A percentile compares a stretch with the other conserved stretches of the same genome.
phyloP scores from a whole-genome alignment of 2,329 filamentous ascomycete genomes.

The Penicillium sp. region DNA sequence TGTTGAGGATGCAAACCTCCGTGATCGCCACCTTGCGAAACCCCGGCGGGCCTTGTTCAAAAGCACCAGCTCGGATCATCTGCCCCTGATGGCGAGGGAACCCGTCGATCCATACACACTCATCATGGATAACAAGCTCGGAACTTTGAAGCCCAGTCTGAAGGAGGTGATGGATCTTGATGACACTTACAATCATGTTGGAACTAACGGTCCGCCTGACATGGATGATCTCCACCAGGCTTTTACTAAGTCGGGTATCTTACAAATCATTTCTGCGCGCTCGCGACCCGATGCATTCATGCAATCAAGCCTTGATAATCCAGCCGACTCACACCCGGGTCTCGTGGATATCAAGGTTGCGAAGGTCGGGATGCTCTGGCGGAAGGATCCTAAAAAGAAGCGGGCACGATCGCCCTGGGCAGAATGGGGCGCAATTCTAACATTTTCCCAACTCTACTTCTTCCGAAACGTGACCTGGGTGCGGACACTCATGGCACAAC shows the following conservation, averaged over 20 bases:
- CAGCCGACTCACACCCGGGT: conserved; percentile 83
- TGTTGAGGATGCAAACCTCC: conserved; percentile 82
- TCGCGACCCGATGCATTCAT: conserved; percentile 96
- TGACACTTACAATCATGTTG: conserved; percentile 87
- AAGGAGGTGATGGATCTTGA: conserved; percentile 93
- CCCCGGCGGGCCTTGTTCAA: conserved; percentile 74
- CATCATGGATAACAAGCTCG: conserved; percentile 87
- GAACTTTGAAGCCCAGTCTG: conserved; percentile 79
- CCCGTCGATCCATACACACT: conserved; percentile 94
- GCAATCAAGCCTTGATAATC: conserved; percentile 83
- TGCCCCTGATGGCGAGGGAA: conserved; percentile 73
- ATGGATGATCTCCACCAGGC: conserved; percentile 82
- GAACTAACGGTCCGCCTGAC: conserved; percentile 76
- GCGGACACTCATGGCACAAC: conserved; percentile 86
- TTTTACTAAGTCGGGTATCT: conserved; percentile 86
- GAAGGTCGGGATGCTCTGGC: conserved; percentile 93
- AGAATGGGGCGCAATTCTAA: conserved; percentile 96
- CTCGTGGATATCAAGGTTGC: conserved; percentile 98
- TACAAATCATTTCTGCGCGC: conserved; percentile 93
- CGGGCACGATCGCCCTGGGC: conserved; percentile 96
- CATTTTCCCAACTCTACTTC: conserved; percentile 95
- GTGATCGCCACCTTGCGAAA: conserved; percentile 75
- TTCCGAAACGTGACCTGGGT: conserved; percentile 94
- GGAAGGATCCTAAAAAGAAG: conserved; percentile 92
- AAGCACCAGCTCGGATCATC: conserved; percentile 66